Base-by-base conservation (phyloP, 176 grass and related monocot genomes). In the Chrysopogon serrulatus region DNA sequence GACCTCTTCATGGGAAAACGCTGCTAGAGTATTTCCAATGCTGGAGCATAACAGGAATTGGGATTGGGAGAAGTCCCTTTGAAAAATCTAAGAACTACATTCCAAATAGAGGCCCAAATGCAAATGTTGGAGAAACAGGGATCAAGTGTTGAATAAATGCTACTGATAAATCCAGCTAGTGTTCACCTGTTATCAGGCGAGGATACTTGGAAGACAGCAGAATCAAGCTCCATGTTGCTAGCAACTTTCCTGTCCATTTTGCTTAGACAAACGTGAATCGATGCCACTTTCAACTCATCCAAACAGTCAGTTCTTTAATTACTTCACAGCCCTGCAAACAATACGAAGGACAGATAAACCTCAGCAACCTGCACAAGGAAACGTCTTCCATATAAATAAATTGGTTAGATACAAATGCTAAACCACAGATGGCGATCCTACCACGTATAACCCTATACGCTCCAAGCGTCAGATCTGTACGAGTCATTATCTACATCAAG, bases 111-210 rank as follows among this genome's bases (percentile, higher is more conserved):
- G 13, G 9, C n/a, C 23, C 42, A 45, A 65, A 37, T 65, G 17
- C 35, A 88, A 68, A 74, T 69, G 5, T 53, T 15, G 2, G 41
- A 65, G 39, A 69, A 86, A 74, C 11, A 70, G 32, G 23, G 30
- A 84, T 4, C 70, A 36, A 79, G 13, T 14, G 3, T 18, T 47
- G 36, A 15, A 61, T 61, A 76, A 45, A 85, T 70, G 34, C 71
- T 59, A 44, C 19, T 27, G 77, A 30, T 74, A 19, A 74, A 49
- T 17, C 61, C 40, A 65, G 26, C 31, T 2, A 18, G 70, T 34
- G 63, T n/a, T 86, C 79, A 96, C 97, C 97, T 99, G 81, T 94
- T 92, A 36, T 92, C 56, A 5, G 54, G 41, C 32, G 61, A 94
- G 31, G 78, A 89, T 40, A 91, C 84, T 59, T 91, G 87, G 81